Percentiles rank a stretch among this genome's conserved stretches.
phyloP scores from a whole-genome alignment of 495 filamentous ascomycete species.

The Tuber calosporum region DNA sequence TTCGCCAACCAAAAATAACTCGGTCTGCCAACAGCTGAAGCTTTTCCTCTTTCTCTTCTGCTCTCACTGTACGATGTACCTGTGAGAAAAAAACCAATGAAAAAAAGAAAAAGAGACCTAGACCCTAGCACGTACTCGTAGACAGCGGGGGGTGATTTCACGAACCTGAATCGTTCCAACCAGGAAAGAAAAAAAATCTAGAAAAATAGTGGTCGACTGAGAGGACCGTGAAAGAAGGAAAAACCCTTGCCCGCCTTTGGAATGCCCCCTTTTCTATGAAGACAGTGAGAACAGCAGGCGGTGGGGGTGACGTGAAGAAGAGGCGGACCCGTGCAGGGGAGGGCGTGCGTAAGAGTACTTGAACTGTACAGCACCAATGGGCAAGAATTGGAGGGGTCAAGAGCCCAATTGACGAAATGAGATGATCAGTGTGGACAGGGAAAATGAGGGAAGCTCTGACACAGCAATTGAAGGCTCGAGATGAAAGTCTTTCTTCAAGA shows the following conservation, averaged over 20 bases:
- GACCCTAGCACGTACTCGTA: background rate
- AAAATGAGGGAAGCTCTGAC: background rate
- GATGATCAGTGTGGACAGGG: background rate
- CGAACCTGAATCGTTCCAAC: background rate
- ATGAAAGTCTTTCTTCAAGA: background rate
- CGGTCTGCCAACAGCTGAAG: slow-evolving; percentile 8
- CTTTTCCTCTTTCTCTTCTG: background rate
- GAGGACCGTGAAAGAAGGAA: background rate
- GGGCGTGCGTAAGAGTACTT: background rate
- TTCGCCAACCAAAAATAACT: slow-evolving; percentile 36
- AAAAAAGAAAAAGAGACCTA: background rate
- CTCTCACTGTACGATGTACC: background rate
- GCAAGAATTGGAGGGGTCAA: background rate
- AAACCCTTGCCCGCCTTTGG: background rate
- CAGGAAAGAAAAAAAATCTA: background rate
- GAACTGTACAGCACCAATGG: no score
- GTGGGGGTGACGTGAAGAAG: slow-evolving; percentile 1
- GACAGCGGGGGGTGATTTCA: background rate
- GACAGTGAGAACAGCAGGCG: background rate
- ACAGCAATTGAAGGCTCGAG: background rate
- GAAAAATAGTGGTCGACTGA: background rate
- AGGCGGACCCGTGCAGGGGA: background rate
- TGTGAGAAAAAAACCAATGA: background rate
- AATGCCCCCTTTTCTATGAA: slow-evolving; percentile 4
- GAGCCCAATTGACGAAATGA: background rate